Base-by-base conservation (phyloP, 495 filamentous ascomycete genomes). In the Sabuloglossum arenarium region DNA sequence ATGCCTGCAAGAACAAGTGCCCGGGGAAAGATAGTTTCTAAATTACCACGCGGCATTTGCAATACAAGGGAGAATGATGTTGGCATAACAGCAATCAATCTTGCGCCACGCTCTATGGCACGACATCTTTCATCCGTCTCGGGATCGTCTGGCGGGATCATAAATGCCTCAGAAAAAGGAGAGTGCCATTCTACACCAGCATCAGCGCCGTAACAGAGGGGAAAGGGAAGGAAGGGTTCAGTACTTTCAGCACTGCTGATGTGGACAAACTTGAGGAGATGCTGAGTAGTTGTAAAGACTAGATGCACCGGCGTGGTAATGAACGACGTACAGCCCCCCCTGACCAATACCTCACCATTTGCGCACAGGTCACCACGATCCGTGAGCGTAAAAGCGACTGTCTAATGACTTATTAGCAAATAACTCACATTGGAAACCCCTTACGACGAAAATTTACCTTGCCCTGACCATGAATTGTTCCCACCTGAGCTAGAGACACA, bases 181-280 rank as follows among this genome's bases (percentile, higher is more conserved):
- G 23, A 27, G 4, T 10, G 27, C 47, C 47, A 51, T 4, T 51
- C 47, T 51, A 30, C 11, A 6, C 5, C 42, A 61, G 47, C 24
- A 42, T 28, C 14, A 52, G 30, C 23, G 28, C 11, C 12, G 23
- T 30, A 14, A 29, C 16, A n/a, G 12, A 51, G 16, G 24, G 53
- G 37, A 12, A 30, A 32, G 23, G 29, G 10, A 34, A 32, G 23
- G 29, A 6, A 34, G 23, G 56, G 31, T 16, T 28, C 69, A 70
- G 63, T 72, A 86, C 85, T 80, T 63, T 85, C 69, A n/a, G 71
- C 70, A 45, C 68, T 67, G 11, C 75, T 75, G 27, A 97, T 63
- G 67, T 98, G 91, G 19, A 95, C 80, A 65, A 97, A 97, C 65
- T 96, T 98, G 56, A 96, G 68, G 16, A 94, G 71, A 67, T 96